Base-by-base conservation (phyloP, 176 grass and related monocot species). In the Triticum timopheevii region DNA sequence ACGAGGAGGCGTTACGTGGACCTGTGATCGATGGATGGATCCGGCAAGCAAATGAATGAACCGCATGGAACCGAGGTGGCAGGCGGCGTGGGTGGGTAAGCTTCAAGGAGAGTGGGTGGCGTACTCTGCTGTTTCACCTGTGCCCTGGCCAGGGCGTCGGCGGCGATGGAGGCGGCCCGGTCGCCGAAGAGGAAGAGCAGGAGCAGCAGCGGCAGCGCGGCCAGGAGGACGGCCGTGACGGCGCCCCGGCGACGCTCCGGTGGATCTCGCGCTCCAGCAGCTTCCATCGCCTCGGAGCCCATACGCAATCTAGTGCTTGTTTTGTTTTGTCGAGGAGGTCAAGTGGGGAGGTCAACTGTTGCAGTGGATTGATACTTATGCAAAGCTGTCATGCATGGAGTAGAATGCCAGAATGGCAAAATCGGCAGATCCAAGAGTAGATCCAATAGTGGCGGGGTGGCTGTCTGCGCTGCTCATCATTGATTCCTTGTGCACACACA, bases 171-270 rank as follows among this genome's bases (percentile, higher is more conserved):
- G 63, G 13, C 45, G 2, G 84, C 78, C 13, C 19, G 81, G 81
- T 62, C 61, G 76, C 76, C 61, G 68, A 84, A 68, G 89, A 87
- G 56, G 75, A 80, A 75, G 81, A 84, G 61, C 47, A 88, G 0
- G 7, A 91, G 61, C 3, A 77, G 24, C 36, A 69, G 69, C 6
- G 81, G 89, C 23, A 77, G 13, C 47, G 81, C 62, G 35, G 87
- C 81, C 22, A 88, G 4, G 49, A 84, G 80, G 15, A 84, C 47
- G 61, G 45, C 62, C 4, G 77, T 25, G 81, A 39, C n/a, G 23
- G 36, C 31, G 17, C 69, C 80, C 13, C 16, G 59, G 31, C 85
- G 68, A 40, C 9, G 76, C 76, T 7, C 81, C 35, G 81, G 61
- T 17, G 39, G 47, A 39, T 31, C 35, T 69, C 39, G 17, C 69